Conservation (phyloP, 306 rosid species). For the Fagus sylvatica region DNA sequence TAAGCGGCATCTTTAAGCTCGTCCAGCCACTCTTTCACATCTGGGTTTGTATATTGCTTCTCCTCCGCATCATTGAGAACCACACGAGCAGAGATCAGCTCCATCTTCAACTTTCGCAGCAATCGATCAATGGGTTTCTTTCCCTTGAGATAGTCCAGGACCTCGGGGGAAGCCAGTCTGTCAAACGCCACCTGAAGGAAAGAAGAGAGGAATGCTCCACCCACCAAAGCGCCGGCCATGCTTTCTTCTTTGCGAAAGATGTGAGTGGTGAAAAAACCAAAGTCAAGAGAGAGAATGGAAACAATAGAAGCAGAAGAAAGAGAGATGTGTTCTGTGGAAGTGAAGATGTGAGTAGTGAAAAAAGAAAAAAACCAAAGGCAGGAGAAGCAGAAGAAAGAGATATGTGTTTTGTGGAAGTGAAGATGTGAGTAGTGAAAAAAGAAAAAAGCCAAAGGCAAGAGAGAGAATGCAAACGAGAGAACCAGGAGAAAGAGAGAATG, state of each 20-base stretch:
- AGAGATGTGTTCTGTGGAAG: no score
- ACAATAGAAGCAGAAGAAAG: no score
- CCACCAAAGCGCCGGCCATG: neutral
- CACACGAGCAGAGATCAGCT: neutral
- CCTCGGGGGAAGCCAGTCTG: constrained; percentile 11
- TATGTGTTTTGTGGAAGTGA: no score
- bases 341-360: no score
- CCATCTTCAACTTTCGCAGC: constrained; percentile 9
- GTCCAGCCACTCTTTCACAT: constrained; percentile 14
- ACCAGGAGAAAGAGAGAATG: no score
- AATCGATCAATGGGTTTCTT: neutral
- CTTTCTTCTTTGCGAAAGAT: neutral
- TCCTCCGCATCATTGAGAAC: constrained; percentile 29
- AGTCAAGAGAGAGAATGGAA: no score
- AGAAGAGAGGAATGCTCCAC: constrained; percentile 23
- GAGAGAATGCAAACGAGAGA: no score
- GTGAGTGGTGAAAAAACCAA: no score
- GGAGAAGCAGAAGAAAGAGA: no score
- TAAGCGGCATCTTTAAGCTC: neutral
- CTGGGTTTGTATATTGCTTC: constrained; percentile 1
- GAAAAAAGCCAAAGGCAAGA: no score
- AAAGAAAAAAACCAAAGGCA: no score
- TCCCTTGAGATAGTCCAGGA: neutral
- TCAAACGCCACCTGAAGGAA: constrained; percentile 24
- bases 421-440: no score